Evolutionary conservation across 2,329 filamentous ascomycete species (phyloP), one percentile per base, ranked within the genome.

Genomic region (Aspergillus quadrilineatus): DNA sequence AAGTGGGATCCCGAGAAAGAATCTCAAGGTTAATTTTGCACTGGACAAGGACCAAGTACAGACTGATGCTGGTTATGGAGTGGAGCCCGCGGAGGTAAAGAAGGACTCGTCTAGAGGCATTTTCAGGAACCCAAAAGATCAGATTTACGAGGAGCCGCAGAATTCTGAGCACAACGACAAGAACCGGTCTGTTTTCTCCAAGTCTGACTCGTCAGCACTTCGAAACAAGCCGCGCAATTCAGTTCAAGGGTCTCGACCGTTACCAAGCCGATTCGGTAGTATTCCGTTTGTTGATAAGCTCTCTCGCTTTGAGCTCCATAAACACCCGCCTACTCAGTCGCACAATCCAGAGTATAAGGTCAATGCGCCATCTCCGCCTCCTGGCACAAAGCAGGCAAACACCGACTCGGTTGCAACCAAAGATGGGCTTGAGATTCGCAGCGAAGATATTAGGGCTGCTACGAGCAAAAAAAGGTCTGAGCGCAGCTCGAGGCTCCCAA

Each of bases 391-490:
- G 6, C 52, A 68, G 50, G 65, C 69, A 22, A 69, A 75, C 6
- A 70, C 72, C 53, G 77, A 80, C 17, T 74, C 79, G 6, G 76
- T 81, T 39, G 83, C 82, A 44, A 87, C 80, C 62, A 92, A 89
- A 74, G 86, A 94, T 67, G 91, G 89, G 17, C 81, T 90, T 61
- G 92, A 97, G 73, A 85, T 96, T 60, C 85, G 92, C 64, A 80
- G 89, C 67, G 88, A 96, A 50, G 93, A 97, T 58, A 94, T 97
- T 63, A 86, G 90, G 58, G 85, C 89, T 63, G 93, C 93, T 53
- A 97, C 93, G 6, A 94, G 89, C 75, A 95, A 95, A 84, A 88
- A 92, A 86, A 72, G 91, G 96, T 74, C 87, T 92, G 69, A 97
- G 74, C 88, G 93, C 69, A 97, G 92, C 75, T 77, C 86, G 56